These are phyloP conservation scores for Bipolaris oryzae DNA, from an alignment of 2,329 filamentous ascomycete species.

Conservation along the genomic window DNA sequence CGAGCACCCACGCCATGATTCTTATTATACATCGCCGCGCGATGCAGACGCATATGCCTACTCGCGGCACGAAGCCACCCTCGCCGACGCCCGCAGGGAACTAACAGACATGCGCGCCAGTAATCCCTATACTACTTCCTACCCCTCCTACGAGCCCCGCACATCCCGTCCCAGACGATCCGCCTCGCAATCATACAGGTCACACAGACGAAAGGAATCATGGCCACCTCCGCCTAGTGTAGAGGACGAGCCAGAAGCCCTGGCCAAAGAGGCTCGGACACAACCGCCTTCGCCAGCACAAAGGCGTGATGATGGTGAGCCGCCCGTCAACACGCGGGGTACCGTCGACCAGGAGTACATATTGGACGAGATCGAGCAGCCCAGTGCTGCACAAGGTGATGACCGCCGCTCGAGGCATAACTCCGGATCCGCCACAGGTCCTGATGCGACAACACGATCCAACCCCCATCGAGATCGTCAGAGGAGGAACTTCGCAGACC, in stretches of 20 bases:
- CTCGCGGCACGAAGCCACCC: slow-evolving; percentile 23
- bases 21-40: slow-evolving; percentile 32
- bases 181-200: slow-evolving; percentile 27
- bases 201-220: slow-evolving; percentile 27
- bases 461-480: slow-evolving; percentile 20
- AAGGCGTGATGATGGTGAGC: slow-evolving; percentile 52
- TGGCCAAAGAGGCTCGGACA: slow-evolving; percentile 65
- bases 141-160: slow-evolving; percentile 43
- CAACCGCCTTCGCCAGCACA: slow-evolving; percentile 32
- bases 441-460: slow-evolving; percentile 7
- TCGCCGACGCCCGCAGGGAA: slow-evolving; percentile 24
- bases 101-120: slow-evolving; percentile 34
- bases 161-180: slow-evolving; percentile 26
- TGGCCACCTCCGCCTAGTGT: slow-evolving; percentile 69
- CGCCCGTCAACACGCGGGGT: slow-evolving; percentile 67
- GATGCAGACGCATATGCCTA: slow-evolving; percentile 32
- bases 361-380: slow-evolving; percentile 63
- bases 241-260: slow-evolving; percentile 70
- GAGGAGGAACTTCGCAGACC: slow-evolving; percentile 44
- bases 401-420: slow-evolving; percentile 71
- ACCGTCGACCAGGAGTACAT: slow-evolving; percentile 72
- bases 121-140: slow-evolving; percentile 27
- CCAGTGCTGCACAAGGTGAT: slow-evolving; percentile 47
- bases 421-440: slow-evolving; percentile 34
- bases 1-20: slow-evolving; percentile 32